Evolutionary conservation across 768 basidiomycete genomes (phyloP).

Genomic region (Leccinum imitatum): DNA sequence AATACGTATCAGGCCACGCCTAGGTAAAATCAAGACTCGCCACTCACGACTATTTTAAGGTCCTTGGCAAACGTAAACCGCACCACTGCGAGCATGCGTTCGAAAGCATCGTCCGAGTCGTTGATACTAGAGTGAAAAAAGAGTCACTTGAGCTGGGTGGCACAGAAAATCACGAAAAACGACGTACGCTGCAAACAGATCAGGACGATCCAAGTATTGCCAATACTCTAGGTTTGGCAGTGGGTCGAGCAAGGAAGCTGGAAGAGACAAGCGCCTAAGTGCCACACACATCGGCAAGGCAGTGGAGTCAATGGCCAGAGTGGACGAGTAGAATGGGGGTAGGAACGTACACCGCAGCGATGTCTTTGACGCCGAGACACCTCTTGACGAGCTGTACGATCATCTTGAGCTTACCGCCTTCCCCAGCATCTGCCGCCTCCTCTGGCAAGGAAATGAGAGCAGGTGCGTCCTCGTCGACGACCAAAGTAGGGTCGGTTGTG

Average conservation of each 20-base stretch:
- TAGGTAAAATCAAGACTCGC: background rate
- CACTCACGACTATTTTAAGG: conserved; percentile 83
- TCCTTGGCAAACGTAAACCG: conserved; percentile 91
- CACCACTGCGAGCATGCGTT: conserved; percentile 90
- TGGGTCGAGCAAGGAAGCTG: conserved; percentile 90
- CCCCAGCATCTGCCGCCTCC: conserved; percentile 68
- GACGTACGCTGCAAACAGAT: conserved; percentile 87
- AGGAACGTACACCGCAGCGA: conserved; percentile 80
- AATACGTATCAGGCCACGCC: conserved; percentile 4
- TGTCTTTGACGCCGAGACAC: conserved; percentile 91
- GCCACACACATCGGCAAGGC: background rate
- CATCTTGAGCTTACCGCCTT: conserved; percentile 93
- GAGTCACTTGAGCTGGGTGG: conserved; percentile 6
- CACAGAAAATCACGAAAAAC: background rate
- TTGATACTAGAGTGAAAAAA: conserved; percentile 63
- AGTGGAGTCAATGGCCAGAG: conserved; percentile 16
- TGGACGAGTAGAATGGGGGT: background rate
- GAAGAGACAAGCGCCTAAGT: conserved; percentile 83
- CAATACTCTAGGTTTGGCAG: conserved; percentile 96
- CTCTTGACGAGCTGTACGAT: conserved; percentile 89
- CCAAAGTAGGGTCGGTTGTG: conserved; percentile 4
- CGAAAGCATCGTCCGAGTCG: conserved; percentile 88
- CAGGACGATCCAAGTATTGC: conserved; percentile 90
- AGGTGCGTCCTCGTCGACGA: conserved; percentile 50
- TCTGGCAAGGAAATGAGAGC: conserved; percentile 71